These are phyloP conservation scores for Sporodiniella umbellata DNA, from an alignment of 371 early-diverging fungal genomes.

Conservation along the genomic window DNA sequence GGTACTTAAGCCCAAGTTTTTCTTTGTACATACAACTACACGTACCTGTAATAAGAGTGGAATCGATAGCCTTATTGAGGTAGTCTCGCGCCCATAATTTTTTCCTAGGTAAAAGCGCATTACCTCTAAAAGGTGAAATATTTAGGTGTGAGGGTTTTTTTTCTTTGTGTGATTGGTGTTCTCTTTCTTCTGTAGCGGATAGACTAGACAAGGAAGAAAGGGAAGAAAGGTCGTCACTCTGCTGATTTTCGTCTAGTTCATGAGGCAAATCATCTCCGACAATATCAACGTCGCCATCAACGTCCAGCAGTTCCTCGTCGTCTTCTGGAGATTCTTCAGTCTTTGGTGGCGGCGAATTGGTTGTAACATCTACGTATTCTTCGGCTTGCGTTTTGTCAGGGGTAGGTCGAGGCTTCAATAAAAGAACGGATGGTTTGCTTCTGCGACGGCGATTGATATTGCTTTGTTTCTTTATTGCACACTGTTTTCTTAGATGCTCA, in stretches of 20 bases:
- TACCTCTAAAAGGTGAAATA: neutral
- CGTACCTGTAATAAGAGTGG: neutral
- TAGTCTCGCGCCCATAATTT: conserved; percentile 25
- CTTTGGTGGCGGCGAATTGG: conserved; percentile 10
- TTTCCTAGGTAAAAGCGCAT: conserved; percentile 14
- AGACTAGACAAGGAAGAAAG: conserved; percentile 20
- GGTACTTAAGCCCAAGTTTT: neutral
- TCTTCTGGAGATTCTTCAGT: neutral
- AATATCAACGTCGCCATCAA: conserved; percentile 25
- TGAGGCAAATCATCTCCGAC: conserved; percentile 13
- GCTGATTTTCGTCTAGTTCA: neutral
- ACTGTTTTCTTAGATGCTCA: conserved; percentile 25
- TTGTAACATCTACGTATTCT: conserved; percentile 26
- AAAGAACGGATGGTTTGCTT: conserved; percentile 10
- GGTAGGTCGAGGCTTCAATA: conserved; percentile 12
- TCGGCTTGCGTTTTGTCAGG: conserved; percentile 6
- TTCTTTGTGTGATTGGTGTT: conserved; percentile 2
- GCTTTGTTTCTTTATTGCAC: conserved; percentile 1
- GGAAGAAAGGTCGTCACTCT: conserved; percentile 16
- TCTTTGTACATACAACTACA: neutral
- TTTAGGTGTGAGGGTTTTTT: neutral
- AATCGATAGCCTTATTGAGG: conserved; percentile 1
- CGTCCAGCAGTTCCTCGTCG: conserved; percentile 24
- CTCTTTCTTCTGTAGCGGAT: conserved; percentile 10
- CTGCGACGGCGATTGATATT: neutral